Conservation (phyloP, 192 early-diverging fungal genomes). For the Gaertneriomyces sp. region DNA sequence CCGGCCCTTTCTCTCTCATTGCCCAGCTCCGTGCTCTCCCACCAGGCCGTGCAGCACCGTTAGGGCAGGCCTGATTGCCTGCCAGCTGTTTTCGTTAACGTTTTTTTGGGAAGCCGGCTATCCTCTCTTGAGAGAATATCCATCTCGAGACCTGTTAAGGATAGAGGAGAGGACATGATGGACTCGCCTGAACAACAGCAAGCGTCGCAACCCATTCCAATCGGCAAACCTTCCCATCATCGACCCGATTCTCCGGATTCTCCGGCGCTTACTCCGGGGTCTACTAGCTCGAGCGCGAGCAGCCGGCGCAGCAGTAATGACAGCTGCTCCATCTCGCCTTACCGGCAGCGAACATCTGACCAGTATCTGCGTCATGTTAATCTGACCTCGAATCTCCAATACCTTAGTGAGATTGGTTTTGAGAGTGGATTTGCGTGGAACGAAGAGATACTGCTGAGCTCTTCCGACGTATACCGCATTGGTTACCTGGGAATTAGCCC, state of each 20-base stretch:
- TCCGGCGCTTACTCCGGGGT: neutral
- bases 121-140: too few species aligned
- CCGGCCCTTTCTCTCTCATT: too few species aligned
- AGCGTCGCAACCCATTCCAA: neutral
- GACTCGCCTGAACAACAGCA: neutral
- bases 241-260: neutral
- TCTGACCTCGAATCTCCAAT: conserved; percentile 5
- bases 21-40: too few species aligned
- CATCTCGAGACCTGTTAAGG: too few species aligned
- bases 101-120: too few species aligned
- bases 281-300: neutral
- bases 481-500: conserved; percentile 3
- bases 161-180: too few species aligned
- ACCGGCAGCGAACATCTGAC: neutral
- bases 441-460: conserved; percentile 14
- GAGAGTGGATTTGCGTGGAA: conserved; percentile 15
- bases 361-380: neutral
- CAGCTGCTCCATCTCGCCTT: neutral
- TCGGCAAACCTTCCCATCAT: neutral
- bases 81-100: too few species aligned
- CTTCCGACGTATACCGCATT: neutral
- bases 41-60: too few species aligned
- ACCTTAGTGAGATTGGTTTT: conserved; percentile 12
- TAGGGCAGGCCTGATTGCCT: too few species aligned
- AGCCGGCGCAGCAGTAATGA: neutral